phyloP scores from a whole-genome alignment of 352 stramenopile species.

The Globisporangium takayamanum region DNA sequence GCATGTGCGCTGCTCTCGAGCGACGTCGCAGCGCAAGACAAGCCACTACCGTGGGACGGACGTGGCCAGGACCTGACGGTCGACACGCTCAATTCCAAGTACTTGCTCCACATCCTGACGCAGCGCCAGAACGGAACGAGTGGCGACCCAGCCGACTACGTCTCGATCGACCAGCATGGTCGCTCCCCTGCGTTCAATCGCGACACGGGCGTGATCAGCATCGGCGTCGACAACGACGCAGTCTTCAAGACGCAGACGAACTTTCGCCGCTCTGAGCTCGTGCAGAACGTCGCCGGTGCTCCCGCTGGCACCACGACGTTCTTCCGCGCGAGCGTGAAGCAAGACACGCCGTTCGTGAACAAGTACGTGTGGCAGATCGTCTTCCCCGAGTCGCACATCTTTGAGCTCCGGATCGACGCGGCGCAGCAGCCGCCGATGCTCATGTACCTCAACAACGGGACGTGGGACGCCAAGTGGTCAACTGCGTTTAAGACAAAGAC shows the following conservation, averaged over 20 bases:
- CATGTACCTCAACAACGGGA: constrained; percentile 41
- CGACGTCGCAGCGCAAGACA: constrained; percentile 12
- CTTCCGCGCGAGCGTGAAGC: constrained; percentile 55
- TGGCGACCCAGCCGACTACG: constrained; percentile 41
- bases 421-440: constrained; percentile 32
- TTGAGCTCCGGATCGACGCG: constrained; percentile 50
- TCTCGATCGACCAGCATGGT: constrained; percentile 31
- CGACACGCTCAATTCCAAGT: constrained; percentile 44
- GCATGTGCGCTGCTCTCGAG: constrained; percentile 14
- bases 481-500: constrained; percentile 35
- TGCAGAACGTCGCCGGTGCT: constrained; percentile 44
- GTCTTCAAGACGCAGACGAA: constrained; percentile 50
- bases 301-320: constrained; percentile 33
- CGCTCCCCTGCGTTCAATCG: constrained; percentile 49
- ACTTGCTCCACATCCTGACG: constrained; percentile 60
- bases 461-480: constrained; percentile 40
- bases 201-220: constrained; percentile 53
- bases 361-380: constrained; percentile 49
- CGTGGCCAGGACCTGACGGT: constrained; percentile 46
- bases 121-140: constrained; percentile 37
- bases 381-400: constrained; percentile 51
- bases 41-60: constrained; percentile 49
- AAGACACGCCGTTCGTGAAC: constrained; percentile 42
- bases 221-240: constrained; percentile 38
- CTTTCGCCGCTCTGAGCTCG: constrained; percentile 62